Evolutionary conservation across 768 basidiomycete species (phyloP).

Genomic region (Lepiota brunneoincarnata): DNA sequence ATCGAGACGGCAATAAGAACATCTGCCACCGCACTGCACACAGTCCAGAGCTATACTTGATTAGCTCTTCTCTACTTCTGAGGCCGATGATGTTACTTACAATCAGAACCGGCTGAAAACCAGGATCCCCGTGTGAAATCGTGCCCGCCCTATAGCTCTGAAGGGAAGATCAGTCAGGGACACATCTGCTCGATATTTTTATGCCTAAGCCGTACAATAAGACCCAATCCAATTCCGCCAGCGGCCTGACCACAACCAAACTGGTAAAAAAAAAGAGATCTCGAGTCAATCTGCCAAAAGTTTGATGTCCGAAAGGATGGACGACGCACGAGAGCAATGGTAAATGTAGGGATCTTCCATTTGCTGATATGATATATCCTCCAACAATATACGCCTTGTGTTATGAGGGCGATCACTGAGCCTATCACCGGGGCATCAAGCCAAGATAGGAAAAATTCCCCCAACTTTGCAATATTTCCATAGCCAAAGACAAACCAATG

Average conservation of each 20-base stretch:
- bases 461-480: neutral
- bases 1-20: neutral
- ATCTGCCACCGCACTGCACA: neutral
- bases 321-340: neutral
- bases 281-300: too few species aligned
- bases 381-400: neutral
- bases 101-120: too few species aligned
- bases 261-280: too few species aligned
- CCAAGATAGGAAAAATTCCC: neutral
- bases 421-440: neutral
- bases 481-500: neutral
- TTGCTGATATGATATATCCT: neutral
- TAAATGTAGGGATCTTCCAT: neutral
- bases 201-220: too few species aligned
- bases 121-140: too few species aligned
- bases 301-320: too few species aligned
- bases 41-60: neutral
- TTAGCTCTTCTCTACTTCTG: neutral
- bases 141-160: too few species aligned
- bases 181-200: too few species aligned
- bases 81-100: too few species aligned
- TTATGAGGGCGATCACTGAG: neutral
- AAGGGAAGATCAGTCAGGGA: too few species aligned
- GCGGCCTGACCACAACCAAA: too few species aligned
- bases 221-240: too few species aligned